Percentiles rank a stretch among this genome's conserved stretches.
Evolutionary conservation across 139 green algal species (phyloP).

Genomic region (Axilococcus clingmanii): DNA sequence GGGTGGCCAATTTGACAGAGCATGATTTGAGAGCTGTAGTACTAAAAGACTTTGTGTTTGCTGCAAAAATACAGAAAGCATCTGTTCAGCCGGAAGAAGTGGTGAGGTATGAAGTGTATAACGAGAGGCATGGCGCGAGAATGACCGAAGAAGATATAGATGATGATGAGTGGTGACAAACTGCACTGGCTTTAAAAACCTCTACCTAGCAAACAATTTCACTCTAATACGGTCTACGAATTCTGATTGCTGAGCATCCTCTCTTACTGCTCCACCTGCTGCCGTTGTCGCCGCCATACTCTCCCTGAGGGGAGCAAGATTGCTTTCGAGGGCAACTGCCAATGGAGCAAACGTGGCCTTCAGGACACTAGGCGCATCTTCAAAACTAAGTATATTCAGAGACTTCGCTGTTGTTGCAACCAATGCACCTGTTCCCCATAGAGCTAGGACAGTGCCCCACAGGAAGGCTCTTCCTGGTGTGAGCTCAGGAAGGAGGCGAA

Average conservation of each 20-base stretch:
- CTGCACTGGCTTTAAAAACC: too few relatives aligned
- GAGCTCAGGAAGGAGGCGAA: conserved; percentile 6
- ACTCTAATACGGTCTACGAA: neutral
- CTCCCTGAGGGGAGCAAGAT: neutral
- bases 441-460: conserved; percentile 38
- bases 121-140: conserved; percentile 71
- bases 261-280: neutral
- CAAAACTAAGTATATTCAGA: conserved; percentile 15
- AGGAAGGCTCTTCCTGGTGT: conserved; percentile 27
- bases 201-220: too few relatives aligned
- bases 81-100: conserved; percentile 63
- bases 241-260: neutral
- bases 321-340: neutral
- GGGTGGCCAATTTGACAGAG: conserved; percentile 27
- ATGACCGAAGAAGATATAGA: neutral
- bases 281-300: neutral
- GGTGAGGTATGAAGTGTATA: conserved; percentile 72
- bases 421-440: conserved; percentile 38
- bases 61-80: conserved; percentile 50
- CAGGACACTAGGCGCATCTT: conserved; percentile 3
- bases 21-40: conserved; percentile 59
- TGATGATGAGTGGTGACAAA: conserved; percentile 7
- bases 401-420: conserved; percentile 9
- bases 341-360: neutral
- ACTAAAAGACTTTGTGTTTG: conserved; percentile 69